A percentile compares a stretch with the other conserved stretches of the same genome.
Conservation (phyloP, 495 filamentous ascomycete species). For the Penicillium crystallinum region DNA sequence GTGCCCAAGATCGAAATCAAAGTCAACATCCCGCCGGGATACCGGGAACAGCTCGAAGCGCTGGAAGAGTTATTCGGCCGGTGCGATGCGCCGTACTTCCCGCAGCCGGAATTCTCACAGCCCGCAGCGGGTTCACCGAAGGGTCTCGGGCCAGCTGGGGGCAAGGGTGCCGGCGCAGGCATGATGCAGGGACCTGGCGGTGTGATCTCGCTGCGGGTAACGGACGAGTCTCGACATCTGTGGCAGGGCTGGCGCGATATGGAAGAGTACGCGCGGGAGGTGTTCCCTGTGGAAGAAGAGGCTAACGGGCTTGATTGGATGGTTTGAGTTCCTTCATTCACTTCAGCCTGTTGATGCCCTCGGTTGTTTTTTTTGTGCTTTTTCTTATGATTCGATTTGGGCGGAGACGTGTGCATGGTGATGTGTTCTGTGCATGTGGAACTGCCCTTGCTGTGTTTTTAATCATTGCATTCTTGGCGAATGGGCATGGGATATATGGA, state of each 20-base stretch:
- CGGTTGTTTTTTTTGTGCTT: slow-evolving; percentile 2
- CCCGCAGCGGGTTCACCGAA: slow-evolving; percentile 43
- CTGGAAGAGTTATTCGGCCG: slow-evolving; percentile 59
- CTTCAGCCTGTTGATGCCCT: slow-evolving; percentile 1
- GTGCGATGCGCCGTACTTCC: slow-evolving; percentile 62
- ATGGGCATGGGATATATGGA: slow-evolving; percentile 36
- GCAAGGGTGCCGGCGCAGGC: slow-evolving; percentile 55
- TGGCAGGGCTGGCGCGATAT: slow-evolving; percentile 91
- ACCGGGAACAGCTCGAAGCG: slow-evolving; percentile 79
- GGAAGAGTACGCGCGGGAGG: slow-evolving; percentile 93
- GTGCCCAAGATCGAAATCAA: slow-evolving; percentile 72
- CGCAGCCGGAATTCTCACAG: slow-evolving; percentile 43
- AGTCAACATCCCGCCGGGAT: slow-evolving; percentile 81
- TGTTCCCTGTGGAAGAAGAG: slow-evolving; percentile 90
- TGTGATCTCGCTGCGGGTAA: slow-evolving; percentile 50
- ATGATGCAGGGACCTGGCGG: slow-evolving; percentile 55
- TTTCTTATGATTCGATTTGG: slow-evolving; percentile 14
- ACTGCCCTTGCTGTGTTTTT: slow-evolving; percentile 15
- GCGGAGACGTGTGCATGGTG: slow-evolving; percentile 24
- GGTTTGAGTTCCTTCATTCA: slow-evolving; percentile 36
- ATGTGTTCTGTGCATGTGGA: slow-evolving; percentile 28
- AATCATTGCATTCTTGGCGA: slow-evolving; percentile 32
- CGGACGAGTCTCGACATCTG: slow-evolving; percentile 65
- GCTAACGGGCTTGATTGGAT: slow-evolving; percentile 94
- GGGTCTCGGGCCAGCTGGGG: slow-evolving; percentile 54